Conservation (phyloP, 768 basidiomycete genomes). For the Mrakia hoshinonis region DNA sequence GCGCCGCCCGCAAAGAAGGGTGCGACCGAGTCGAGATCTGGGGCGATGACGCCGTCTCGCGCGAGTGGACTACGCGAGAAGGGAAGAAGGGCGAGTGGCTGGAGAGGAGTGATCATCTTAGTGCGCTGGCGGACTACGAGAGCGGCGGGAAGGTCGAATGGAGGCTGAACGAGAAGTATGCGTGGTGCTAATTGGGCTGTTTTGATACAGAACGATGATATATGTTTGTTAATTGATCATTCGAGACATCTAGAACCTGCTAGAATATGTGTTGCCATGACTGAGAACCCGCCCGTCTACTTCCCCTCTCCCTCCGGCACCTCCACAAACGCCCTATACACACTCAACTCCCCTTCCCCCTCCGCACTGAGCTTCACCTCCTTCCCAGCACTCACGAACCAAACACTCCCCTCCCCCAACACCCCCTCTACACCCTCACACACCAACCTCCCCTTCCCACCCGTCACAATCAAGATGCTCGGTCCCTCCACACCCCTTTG, state of each 20-base stretch:
- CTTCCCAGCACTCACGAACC: slow-evolving; percentile 70
- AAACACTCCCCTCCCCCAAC: slow-evolving; percentile 58
- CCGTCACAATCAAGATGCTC: slow-evolving; percentile 69
- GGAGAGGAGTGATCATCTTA: background rate
- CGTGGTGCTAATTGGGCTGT: too few species aligned
- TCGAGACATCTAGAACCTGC: too few species aligned
- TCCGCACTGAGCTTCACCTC: slow-evolving; percentile 48
- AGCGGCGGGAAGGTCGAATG: background rate
- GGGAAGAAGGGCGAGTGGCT: background rate
- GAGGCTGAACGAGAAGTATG: background rate
- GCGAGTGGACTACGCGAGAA: background rate
- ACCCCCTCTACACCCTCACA: slow-evolving; percentile 35
- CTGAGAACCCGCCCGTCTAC: background rate
- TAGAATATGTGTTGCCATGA: too few species aligned
- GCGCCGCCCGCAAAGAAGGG: slow-evolving; percentile 1
- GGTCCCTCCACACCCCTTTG: slow-evolving; percentile 68
- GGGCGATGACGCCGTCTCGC: slow-evolving; percentile 2
- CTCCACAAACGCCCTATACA: slow-evolving; percentile 62
- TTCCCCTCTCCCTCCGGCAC: slow-evolving; percentile 26
- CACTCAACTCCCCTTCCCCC: slow-evolving; percentile 43
- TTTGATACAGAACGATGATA: too few species aligned
- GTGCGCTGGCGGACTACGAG: background rate
- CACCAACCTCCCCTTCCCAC: slow-evolving; percentile 50
- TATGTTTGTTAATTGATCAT: too few species aligned
- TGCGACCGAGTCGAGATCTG: slow-evolving; percentile 17